These are phyloP conservation scores for Fusarium newnesense DNA, from an alignment of 2,329 filamentous ascomycete genomes.

Conservation along the genomic window DNA sequence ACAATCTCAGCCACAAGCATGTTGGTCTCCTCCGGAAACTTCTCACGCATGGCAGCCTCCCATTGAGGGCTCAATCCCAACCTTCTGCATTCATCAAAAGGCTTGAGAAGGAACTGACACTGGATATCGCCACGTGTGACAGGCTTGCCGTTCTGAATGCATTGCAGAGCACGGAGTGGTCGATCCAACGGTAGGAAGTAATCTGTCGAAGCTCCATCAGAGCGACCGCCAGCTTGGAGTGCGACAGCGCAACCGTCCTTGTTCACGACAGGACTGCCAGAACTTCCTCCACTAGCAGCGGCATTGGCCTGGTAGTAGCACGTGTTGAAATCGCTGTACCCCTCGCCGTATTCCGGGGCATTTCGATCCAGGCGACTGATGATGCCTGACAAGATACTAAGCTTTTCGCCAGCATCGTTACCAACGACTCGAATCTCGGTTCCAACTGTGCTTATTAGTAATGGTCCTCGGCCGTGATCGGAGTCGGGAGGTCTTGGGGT, in stretches of 20 bases:
- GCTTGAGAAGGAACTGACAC: conserved; percentile 95
- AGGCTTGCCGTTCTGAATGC: conserved; percentile 78
- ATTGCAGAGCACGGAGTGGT: conserved; percentile 85
- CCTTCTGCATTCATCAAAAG: conserved; percentile 95
- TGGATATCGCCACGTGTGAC: conserved; percentile 97
- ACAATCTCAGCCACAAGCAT: conserved; percentile 98
- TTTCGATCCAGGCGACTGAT: conserved; percentile 97
- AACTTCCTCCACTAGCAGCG: conserved; percentile 95
- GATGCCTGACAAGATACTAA: conserved; percentile 96
- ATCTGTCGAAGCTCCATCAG: conserved; percentile 95
- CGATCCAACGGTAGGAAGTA: conserved; percentile 96
- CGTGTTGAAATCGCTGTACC: conserved; percentile 96
- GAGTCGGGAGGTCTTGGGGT: not conserved
- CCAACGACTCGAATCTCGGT: conserved; percentile 96
- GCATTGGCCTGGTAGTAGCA: conserved; percentile 99
- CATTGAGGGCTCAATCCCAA: conserved; percentile 85
- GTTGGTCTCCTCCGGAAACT: conserved; percentile 92
- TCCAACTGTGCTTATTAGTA: conserved; percentile 67
- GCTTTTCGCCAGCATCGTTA: conserved; percentile 98
- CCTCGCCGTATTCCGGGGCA: conserved; percentile 96
- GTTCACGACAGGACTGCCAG: conserved; percentile 97
- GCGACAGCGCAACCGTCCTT: conserved; percentile 93
- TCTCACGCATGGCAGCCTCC: conserved; percentile 84
- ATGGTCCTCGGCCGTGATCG: not conserved
- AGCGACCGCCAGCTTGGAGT: conserved; percentile 91